These are phyloP conservation scores for Russula vinacea DNA, from an alignment of 768 basidiomycete genomes.

Conservation along the genomic window DNA sequence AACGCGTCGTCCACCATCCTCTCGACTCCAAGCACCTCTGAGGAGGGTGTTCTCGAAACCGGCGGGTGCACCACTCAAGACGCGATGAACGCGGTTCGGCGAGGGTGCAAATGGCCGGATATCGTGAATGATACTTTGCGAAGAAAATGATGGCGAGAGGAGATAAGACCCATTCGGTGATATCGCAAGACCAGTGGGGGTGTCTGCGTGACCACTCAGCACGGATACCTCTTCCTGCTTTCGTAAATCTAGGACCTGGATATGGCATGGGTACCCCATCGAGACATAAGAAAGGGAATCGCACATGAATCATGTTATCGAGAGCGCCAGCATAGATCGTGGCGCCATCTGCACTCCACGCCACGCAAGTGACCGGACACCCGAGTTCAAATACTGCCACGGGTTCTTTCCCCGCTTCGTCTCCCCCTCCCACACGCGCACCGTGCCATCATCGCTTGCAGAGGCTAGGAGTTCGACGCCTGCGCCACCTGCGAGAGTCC, in stretches of 20 bases:
- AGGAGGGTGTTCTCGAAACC: constrained; percentile 89
- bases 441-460: constrained; percentile 89
- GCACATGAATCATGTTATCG: constrained; percentile 94
- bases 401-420: constrained; percentile 66
- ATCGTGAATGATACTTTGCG: constrained; percentile 85
- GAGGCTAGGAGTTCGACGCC: constrained; percentile 84
- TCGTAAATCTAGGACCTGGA: constrained; percentile 84
- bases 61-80: constrained; percentile 80
- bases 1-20: constrained; percentile 75
- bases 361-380: constrained; percentile 88
- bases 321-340: constrained; percentile 88
- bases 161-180: constrained; percentile 87
- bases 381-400: constrained; percentile 81
- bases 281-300: constrained; percentile 34
- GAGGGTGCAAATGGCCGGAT: constrained; percentile 90
- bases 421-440: constrained; percentile 91
- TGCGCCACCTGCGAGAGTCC: constrained; percentile 78
- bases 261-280: constrained; percentile 1
- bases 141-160: constrained; percentile 88
- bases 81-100: constrained; percentile 75
- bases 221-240: constrained; percentile 78
- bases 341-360: constrained; percentile 89
- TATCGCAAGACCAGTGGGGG: constrained; percentile 87
- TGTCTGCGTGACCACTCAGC: constrained; percentile 84
- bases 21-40: constrained; percentile 83